phyloP scores from a whole-genome alignment of 2,329 filamentous ascomycete species.

The Shiraia bambusicola region DNA sequence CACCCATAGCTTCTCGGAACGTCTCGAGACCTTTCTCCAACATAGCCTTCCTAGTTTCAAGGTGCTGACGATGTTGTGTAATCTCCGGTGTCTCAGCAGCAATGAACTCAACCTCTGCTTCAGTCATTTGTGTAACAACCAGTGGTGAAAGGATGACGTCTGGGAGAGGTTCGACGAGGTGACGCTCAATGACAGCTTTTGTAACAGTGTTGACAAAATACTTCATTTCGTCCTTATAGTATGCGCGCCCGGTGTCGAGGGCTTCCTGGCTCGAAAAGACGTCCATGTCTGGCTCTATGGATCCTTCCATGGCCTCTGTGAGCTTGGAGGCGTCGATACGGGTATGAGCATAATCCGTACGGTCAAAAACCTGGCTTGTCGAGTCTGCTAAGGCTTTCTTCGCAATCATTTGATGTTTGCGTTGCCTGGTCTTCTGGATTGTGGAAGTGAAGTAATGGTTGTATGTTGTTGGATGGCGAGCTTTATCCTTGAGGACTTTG shows the following conservation, averaged over 20 bases:
- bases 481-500: conserved; percentile 52
- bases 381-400: no score
- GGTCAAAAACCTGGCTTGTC: no score
- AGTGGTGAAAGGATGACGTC: conserved; percentile 34
- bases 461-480: conserved; percentile 56
- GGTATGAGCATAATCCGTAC: no score
- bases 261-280: conserved; percentile 39
- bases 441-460: conserved; percentile 46
- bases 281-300: conserved; percentile 36
- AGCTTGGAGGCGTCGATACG: no score
- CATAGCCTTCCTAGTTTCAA: conserved; percentile 34
- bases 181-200: conserved; percentile 44
- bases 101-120: conserved; percentile 38
- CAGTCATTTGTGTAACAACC: conserved; percentile 32
- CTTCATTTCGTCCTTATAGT: conserved; percentile 44
- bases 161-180: conserved; percentile 36
- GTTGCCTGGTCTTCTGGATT: conserved; percentile 30
- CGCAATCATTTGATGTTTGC: no score
- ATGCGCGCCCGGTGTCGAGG: conserved; percentile 38
- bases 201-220: conserved; percentile 40
- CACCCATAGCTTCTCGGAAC: conserved; percentile 35
- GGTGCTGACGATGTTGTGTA: conserved; percentile 23
- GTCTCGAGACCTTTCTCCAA: conserved; percentile 41
- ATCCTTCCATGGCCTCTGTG: conserved; percentile 1
- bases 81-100: conserved; percentile 39